Base-by-base conservation (phyloP, 192 early-diverging fungal species). In the Rhizophagus prolifer region DNA sequence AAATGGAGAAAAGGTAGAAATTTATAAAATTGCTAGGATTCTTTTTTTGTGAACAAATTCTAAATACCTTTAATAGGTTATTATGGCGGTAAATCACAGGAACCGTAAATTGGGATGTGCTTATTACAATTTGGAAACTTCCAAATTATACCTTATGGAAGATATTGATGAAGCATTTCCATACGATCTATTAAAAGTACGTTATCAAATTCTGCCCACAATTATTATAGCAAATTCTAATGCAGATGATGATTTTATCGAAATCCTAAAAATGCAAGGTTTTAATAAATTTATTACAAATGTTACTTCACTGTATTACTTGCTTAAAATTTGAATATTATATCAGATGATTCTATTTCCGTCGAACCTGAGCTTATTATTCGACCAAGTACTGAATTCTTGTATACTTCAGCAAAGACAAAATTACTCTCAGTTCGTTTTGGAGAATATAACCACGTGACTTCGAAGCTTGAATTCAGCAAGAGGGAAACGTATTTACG, bases 61-160 rank as follows among this genome's bases (percentile, higher is more conserved):
- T n/a, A 30, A 31, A n/a, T 8, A 3, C 41, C 14, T 9, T 72
- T 4, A 34, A 65, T 64, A 85, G 82, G 54, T 81, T 12, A 81
- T 83, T 21, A 64, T 85, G 72, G 84, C 82, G 2, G 44, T 85
- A 23, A 83, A 75, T 65, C 54, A 75, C 10, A 74, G 60, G 23
- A 74, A 81, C 0, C 60, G 79, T 19, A 78, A 70, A 30, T 38
- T 85, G 21, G 84, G 84, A 34, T 81, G 82, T 19, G 72, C 84
- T 7, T 85, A 83, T 58, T 85, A 80, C 31, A 81, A 81, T 62
- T 72, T 58, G 1, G 50, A 70, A 4, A 44, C 50, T 14, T 60
- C 69, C 6, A 82, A 79, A 59, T 72, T 85, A n/a, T 81, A 78
- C 63, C 72, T 85, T 14, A 85, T 85, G 84, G 74, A 85, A 19